Conservation (phyloP, 1,284 basidiomycete genomes). For the Butyriboletus pseudospeciosus region DNA sequence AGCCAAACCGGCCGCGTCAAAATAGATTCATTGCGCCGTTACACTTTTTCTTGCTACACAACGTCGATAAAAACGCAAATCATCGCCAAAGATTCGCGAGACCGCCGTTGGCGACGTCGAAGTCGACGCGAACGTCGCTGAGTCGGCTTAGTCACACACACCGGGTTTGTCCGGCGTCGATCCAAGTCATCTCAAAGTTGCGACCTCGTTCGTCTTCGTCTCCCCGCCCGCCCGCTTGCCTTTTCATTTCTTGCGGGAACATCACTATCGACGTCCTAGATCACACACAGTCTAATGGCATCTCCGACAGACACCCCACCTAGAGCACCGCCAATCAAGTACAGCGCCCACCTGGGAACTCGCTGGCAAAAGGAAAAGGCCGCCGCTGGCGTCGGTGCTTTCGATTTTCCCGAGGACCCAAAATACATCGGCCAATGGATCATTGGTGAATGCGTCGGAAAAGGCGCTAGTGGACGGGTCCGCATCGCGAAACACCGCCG, state of each 20-base stretch:
- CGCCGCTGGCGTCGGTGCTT: constrained; percentile 61
- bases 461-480: constrained; percentile 92
- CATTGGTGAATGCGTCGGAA: constrained; percentile 93
- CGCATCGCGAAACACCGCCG: constrained; percentile 88
- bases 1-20: background rate
- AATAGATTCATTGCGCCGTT: background rate
- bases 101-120: background rate
- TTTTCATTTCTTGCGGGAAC: background rate
- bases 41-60: background rate
- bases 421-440: constrained; percentile 75
- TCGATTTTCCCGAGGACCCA: constrained; percentile 72
- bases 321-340: constrained; percentile 62
- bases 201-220: background rate
- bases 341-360: constrained; percentile 64
- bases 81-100: constrained; percentile 4
- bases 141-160: too few species aligned
- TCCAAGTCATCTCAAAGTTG: too few species aligned
- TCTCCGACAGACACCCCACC: constrained; percentile 51
- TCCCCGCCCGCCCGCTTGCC: background rate
- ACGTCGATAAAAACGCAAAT: constrained; percentile 9
- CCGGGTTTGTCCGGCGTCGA: too few species aligned
- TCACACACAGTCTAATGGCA: constrained; percentile 33
- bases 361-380: constrained; percentile 82
- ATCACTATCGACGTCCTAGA: constrained; percentile 16
- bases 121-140: too few species aligned